Percentiles rank a stretch among this genome's conserved stretches.
Evolutionary conservation across 2,329 filamentous ascomycete species (phyloP).

Genomic region (Hypoxylon sp.): DNA sequence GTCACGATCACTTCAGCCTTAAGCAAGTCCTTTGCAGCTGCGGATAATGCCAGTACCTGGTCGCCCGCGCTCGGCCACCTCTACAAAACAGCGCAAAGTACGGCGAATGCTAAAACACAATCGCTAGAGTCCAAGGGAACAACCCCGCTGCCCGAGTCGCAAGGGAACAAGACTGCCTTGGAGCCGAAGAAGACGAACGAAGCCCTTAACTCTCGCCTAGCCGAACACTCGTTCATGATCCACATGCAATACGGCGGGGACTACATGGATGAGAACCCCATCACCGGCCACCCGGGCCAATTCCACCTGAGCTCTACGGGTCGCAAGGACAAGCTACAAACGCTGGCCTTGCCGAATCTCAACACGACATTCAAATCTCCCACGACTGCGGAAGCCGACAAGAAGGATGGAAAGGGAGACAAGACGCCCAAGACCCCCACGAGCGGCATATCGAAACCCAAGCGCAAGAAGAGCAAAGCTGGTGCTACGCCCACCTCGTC

Average conservation of each 20-base stretch:
- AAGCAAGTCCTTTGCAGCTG: constrained; percentile 59
- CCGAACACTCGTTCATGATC: constrained; percentile 65
- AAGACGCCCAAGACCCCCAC: constrained; percentile 49
- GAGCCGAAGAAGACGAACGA: constrained; percentile 48
- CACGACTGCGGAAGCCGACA: constrained; percentile 34
- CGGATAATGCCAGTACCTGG: constrained; percentile 62
- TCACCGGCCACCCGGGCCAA: constrained; percentile 70
- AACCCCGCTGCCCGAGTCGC: constrained; percentile 55
- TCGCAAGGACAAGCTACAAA: constrained; percentile 54
- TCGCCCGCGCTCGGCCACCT: constrained; percentile 61
- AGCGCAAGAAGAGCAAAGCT: constrained; percentile 49
- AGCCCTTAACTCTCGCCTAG: constrained; percentile 54
- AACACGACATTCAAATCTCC: constrained; percentile 41
- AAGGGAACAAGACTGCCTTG: constrained; percentile 35
- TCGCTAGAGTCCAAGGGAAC: constrained; percentile 54
- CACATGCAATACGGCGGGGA: constrained; percentile 68
- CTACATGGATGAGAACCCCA: constrained; percentile 73
- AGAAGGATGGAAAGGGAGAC: constrained; percentile 43
- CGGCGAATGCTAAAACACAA: constrained; percentile 41
- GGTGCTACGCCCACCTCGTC: constrained; percentile 39
- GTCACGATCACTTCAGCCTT: constrained; percentile 64
- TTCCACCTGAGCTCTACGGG: constrained; percentile 71
- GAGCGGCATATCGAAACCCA: constrained; percentile 45
- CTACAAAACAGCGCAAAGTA: constrained; percentile 53
- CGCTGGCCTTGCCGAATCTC: constrained; percentile 36